phyloP scores from a whole-genome alignment of 345 rosid species.

The Populus ilicifolia region DNA sequence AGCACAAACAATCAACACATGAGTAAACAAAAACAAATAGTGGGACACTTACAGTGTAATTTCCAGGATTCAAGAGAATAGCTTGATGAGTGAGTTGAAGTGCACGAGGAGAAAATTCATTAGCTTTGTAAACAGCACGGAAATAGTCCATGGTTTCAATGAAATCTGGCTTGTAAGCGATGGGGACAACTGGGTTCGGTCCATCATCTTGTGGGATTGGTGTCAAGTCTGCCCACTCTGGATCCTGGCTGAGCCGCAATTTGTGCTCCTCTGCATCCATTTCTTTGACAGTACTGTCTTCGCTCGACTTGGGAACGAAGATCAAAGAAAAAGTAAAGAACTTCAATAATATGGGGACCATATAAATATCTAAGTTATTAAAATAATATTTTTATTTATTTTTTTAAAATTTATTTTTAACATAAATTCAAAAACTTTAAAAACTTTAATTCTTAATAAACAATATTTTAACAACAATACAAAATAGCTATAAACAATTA shows the following conservation, averaged over 20 bases:
- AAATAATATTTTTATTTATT: no score
- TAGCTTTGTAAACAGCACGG: constrained; percentile 62
- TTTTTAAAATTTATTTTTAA: no score
- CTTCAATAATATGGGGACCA: background rate
- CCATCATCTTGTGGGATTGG: constrained; percentile 83
- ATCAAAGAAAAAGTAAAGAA: background rate
- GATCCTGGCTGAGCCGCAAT: constrained; percentile 44
- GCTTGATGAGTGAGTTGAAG: constrained; percentile 58
- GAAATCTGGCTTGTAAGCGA: constrained; percentile 74
- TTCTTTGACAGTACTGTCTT: background rate
- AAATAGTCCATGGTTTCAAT: constrained; percentile 88
- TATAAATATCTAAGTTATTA: no score
- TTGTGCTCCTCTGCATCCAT: constrained; percentile 2
- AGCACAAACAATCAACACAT: background rate
- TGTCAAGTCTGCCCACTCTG: constrained; percentile 74
- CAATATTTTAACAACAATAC: no score
- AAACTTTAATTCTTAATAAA: no score
- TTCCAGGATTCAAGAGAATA: constrained; percentile 65
- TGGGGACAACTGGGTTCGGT: constrained; percentile 73
- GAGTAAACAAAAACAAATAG: background rate
- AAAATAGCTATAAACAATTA: no score
- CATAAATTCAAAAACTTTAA: no score
- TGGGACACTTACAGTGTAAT: constrained; percentile 62
- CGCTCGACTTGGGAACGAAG: background rate
- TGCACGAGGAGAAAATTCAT: constrained; percentile 79